A percentile compares a stretch with the other conserved stretches of the same genome.
These are phyloP conservation scores for Penicillium fimorum DNA, from an alignment of 495 filamentous ascomycete genomes.

Conservation along the genomic window DNA sequence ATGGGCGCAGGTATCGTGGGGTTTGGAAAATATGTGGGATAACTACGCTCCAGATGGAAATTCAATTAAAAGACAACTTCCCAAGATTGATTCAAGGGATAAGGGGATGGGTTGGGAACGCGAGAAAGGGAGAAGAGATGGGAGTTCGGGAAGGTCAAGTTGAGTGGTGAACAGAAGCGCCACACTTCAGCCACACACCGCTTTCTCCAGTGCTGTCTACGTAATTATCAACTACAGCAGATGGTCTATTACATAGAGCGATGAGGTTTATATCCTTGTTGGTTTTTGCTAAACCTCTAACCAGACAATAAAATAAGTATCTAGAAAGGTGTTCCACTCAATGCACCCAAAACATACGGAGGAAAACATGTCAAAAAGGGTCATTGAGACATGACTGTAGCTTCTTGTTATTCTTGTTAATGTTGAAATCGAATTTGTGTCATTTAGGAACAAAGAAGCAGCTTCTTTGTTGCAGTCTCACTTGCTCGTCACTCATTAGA, in stretches of 20 bases:
- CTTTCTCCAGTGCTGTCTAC: slow-evolving; percentile 7
- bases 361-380: not conserved
- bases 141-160: slow-evolving; percentile 32
- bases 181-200: slow-evolving; percentile 33
- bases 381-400: not conserved
- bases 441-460: not conserved
- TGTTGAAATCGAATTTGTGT: not conserved
- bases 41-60: slow-evolving; percentile 16
- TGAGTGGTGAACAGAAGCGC: slow-evolving; percentile 28
- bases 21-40: slow-evolving; percentile 14
- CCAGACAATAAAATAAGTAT: not conserved
- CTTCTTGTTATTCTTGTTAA: not conserved
- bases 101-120: slow-evolving; percentile 20
- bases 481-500: slow-evolving; percentile 40
- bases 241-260: not conserved
- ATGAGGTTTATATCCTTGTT: not conserved
- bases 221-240: slow-evolving; percentile 3
- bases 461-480: not conserved
- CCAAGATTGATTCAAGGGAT: slow-evolving; percentile 27
- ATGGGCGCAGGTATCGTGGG: slow-evolving; percentile 20
- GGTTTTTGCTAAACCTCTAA: not conserved
- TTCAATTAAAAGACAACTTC: slow-evolving; percentile 18
- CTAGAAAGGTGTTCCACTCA: not conserved
- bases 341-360: not conserved
- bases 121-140: slow-evolving; percentile 30